Conservation (phyloP, 2,329 filamentous ascomycete genomes). For the Whalleya microplaca region DNA sequence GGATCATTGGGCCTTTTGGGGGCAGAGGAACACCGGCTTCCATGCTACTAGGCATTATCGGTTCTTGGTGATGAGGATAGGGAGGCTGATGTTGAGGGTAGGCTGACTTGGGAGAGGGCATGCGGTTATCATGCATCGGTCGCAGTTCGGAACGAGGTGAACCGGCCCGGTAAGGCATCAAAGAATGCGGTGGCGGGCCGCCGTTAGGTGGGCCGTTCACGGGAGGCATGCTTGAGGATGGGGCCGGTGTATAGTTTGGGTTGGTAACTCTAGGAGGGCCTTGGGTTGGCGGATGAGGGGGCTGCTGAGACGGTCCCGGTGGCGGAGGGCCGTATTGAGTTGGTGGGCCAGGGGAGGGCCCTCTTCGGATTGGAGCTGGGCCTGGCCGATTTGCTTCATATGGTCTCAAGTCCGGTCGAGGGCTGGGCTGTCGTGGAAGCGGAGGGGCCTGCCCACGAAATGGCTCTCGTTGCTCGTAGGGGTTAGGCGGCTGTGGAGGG, state of each 20-base stretch:
- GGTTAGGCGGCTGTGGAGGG: constrained; percentile 76
- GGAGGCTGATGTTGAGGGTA: constrained; percentile 76
- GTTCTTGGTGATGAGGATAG: constrained; percentile 75
- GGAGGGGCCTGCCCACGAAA: constrained; percentile 70
- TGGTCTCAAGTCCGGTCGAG: constrained; percentile 72
- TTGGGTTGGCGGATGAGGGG: constrained; percentile 52
- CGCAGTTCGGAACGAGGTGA: constrained; percentile 81
- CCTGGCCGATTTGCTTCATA: constrained; percentile 67
- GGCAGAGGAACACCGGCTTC: constrained; percentile 70
- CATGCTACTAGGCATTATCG: constrained; percentile 59
- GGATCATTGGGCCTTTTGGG: constrained; percentile 55
- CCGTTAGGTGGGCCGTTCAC: constrained; percentile 51
- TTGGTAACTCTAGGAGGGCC: constrained; percentile 46
- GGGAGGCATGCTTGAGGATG: constrained; percentile 37
- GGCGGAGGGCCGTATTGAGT: constrained; percentile 59
- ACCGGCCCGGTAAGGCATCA: constrained; percentile 76
- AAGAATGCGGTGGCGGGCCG: constrained; percentile 48
- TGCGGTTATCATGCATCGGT: constrained; percentile 79
- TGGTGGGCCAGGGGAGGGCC: constrained; percentile 56
- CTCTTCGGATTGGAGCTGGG: constrained; percentile 54
- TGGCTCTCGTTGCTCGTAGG: constrained; percentile 78
- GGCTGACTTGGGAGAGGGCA: constrained; percentile 87
- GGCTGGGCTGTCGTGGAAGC: constrained; percentile 74
- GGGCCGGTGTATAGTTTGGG: constrained; percentile 43
- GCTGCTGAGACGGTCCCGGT: constrained; percentile 45